Evolutionary conservation across 208 protist genomes (phyloP).

Genomic region (Herpetomonas muscarum): DNA sequence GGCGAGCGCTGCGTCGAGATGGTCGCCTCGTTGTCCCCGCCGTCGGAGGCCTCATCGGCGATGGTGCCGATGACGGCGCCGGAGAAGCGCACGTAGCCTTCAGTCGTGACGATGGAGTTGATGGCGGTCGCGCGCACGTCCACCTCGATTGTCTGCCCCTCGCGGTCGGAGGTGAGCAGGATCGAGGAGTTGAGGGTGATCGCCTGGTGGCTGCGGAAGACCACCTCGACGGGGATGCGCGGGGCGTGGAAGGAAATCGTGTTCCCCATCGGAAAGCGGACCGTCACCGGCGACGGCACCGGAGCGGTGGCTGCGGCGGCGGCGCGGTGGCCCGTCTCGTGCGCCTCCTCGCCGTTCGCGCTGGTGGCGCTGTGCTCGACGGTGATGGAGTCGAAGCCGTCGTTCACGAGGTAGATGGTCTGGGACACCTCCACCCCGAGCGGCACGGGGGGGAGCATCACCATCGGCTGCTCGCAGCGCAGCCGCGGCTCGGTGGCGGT

Average conservation of each 20-base stretch:
- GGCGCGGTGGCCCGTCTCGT: neutral
- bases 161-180: conserved; percentile 68
- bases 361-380: conserved; percentile 72
- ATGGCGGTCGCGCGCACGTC: conserved; percentile 77
- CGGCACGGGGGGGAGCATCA: conserved; percentile 88
- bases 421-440: conserved; percentile 61
- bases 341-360: neutral
- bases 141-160: conserved; percentile 68
- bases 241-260: conserved; percentile 10
- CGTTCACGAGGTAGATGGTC: conserved; percentile 84
- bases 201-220: conserved; percentile 62
- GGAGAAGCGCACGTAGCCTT: conserved; percentile 39
- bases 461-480: conserved; percentile 59
- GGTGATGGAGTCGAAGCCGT: conserved; percentile 91
- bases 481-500: conserved; percentile 75
- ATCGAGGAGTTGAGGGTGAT: conserved; percentile 87
- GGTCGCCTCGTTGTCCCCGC: conserved; percentile 7
- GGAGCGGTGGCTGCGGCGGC: neutral
- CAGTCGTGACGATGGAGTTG: conserved; percentile 85
- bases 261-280: conserved; percentile 79
- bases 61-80: conserved; percentile 18
- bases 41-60: conserved; percentile 19
- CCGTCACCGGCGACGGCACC: conserved; percentile 43
- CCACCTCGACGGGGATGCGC: conserved; percentile 52
- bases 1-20: conserved; percentile 2